Evolutionary conservation across 139 green algal species (phyloP), one percentile per base, ranked within the genome.

Genomic region (Chlorella sp.): DNA sequence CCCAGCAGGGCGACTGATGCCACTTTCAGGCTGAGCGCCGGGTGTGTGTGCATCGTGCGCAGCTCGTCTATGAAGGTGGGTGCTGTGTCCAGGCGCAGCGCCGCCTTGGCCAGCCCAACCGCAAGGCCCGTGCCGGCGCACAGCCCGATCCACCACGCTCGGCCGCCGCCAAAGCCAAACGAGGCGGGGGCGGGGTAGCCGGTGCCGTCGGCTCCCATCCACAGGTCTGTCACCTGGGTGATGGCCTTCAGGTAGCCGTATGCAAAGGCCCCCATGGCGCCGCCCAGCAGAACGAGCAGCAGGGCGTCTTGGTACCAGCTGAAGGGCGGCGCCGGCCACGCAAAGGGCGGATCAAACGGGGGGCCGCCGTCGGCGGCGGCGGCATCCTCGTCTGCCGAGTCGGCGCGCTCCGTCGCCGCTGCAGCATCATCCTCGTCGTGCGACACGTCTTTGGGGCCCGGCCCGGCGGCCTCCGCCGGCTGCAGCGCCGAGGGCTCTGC

Each of bases 31-130:
- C 51, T 63, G 9, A 4, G 4, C 15, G 44, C 9, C 11, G 13
- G 38, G 36, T 83, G 38, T 17, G 41, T n/a, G 62, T 83, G 76
- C 76, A 83, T 83, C 3, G 11, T 60, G 13, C 62, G 36, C 36
- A 83, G 76, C 60, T 83, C 76, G 11, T 51, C 26, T 6, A 83
- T 51, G 57, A 83, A 83, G 13, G 26, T 74, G 38, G 76, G 76
- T 4, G 65, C 62, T 18, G 15, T 39, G 12, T 83, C 78, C 12
- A 83, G 38, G 1, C 28, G 26, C 1, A 83, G 39, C 18, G 18
- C 18, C 28, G 25, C 60, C 32, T 51, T 68, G 4, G 62, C 62
- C 20, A 63, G 28, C 32, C 78, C 78, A 28, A 83, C 78, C 26
- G 62, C 78, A 38, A 83, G 62, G 21, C 78, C 78, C 38, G 39